Evolutionary conservation across 139 green algal species (phyloP).

Genomic region (Astrephomene gubernaculifera): DNA sequence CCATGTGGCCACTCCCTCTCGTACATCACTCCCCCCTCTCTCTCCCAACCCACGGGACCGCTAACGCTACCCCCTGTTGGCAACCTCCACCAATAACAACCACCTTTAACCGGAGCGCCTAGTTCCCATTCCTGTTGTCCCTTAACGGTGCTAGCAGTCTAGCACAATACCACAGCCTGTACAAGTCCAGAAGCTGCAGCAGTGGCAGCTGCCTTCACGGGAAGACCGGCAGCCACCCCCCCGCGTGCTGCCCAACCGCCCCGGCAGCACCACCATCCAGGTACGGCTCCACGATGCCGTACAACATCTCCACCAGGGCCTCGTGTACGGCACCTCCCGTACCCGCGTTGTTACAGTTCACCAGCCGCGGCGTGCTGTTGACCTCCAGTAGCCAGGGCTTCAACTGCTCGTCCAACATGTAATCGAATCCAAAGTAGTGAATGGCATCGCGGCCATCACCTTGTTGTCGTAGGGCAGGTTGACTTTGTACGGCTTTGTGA

Average conservation of each 20-base stretch:
- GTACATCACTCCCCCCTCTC: no score
- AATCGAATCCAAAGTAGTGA: constrained; percentile 72
- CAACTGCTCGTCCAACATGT: constrained; percentile 66
- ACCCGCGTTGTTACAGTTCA: constrained; percentile 16
- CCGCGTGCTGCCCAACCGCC: background rate
- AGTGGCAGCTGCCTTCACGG: background rate
- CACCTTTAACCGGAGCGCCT: no score
- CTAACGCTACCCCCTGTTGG: no score
- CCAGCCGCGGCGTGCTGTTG: constrained; percentile 68
- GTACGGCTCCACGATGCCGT: background rate
- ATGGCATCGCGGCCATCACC: constrained; percentile 35
- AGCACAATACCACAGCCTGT: no score
- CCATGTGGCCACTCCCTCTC: no score
- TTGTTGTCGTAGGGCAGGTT: no score
- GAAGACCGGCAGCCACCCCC: background rate
- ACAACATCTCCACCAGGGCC: constrained; percentile 18
- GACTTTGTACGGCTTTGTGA: no score
- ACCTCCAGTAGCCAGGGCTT: constrained; percentile 73
- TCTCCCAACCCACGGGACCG: no score
- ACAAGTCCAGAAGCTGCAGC: no score
- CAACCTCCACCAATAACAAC: no score
- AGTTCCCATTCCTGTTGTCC: no score
- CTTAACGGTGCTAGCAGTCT: no score
- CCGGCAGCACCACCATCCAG: background rate
- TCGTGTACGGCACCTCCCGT: constrained; percentile 17